Percentiles rank a stretch among this genome's conserved stretches.
These are phyloP conservation scores for Penicillium coffeae DNA, from an alignment of 495 filamentous ascomycete species.

Conservation along the genomic window DNA sequence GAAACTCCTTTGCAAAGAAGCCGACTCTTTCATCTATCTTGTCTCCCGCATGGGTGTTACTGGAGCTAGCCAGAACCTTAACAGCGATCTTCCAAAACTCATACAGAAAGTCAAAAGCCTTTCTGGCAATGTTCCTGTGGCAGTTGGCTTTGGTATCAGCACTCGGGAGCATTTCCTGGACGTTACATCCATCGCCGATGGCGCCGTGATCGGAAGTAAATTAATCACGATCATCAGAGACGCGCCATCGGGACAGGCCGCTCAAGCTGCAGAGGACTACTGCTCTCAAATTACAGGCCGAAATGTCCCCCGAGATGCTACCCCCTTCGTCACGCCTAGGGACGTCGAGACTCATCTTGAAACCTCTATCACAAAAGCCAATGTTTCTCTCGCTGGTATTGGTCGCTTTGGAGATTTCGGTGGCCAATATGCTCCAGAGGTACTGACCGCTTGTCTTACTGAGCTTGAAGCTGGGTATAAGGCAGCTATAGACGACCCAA, in stretches of 20 bases:
- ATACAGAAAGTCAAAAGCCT: slow-evolving; percentile 83
- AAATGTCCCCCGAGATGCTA: neutral
- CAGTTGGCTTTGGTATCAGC: slow-evolving; percentile 93
- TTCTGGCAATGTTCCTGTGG: slow-evolving; percentile 85
- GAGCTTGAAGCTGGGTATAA: neutral
- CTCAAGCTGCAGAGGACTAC: neutral
- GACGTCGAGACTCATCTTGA: too few species aligned
- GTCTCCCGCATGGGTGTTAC: slow-evolving; percentile 97
- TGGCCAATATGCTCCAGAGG: slow-evolving; percentile 6
- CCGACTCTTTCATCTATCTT: slow-evolving; percentile 97
- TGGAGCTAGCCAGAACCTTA: slow-evolving; percentile 79
- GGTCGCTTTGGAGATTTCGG: slow-evolving; percentile 6
- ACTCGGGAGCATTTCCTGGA: slow-evolving; percentile 64
- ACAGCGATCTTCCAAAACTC: slow-evolving; percentile 72
- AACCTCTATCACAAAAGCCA: too few species aligned
- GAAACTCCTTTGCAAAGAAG: slow-evolving; percentile 91
- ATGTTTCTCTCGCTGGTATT: too few species aligned
- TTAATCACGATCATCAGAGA: slow-evolving; percentile 67
- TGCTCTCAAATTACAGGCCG: neutral
- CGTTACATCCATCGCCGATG: slow-evolving; percentile 77
- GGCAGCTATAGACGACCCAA: neutral
- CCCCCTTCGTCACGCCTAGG: too few species aligned
- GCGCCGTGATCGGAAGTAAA: slow-evolving; percentile 84
- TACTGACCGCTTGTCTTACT: neutral
- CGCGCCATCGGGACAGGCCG: slow-evolving; percentile 51